phyloP scores from a whole-genome alignment of 208 protist species.

The Giardia muris region DNA sequence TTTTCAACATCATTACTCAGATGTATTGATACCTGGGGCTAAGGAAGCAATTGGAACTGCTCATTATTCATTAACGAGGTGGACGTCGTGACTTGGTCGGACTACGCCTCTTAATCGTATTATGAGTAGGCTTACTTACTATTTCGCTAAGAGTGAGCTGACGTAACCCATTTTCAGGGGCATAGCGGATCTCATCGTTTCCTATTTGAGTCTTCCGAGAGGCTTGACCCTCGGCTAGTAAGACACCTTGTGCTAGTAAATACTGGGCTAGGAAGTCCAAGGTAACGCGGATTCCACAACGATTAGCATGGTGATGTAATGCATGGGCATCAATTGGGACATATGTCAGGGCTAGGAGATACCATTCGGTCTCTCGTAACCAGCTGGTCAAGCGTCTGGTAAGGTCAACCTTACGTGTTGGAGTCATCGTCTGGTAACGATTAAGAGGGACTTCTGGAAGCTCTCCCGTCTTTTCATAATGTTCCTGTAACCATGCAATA shows the following conservation, averaged over 20 bases:
- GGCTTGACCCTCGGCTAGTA: neutral
- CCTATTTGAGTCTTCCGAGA: neutral
- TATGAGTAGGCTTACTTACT: too few relatives aligned
- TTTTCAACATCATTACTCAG: neutral
- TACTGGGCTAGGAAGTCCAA: neutral
- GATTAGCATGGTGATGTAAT: neutral
- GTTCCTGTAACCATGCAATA: neutral
- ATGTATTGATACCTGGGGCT: neutral
- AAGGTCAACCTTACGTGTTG: neutral
- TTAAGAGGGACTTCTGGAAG: neutral
- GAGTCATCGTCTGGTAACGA: neutral
- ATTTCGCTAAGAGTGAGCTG: constrained; percentile 1
- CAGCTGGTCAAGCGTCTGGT: neutral
- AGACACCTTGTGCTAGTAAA: neutral
- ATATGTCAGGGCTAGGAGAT: neutral
- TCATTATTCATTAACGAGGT: too few relatives aligned
- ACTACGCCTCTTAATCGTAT: too few relatives aligned
- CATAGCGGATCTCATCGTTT: neutral
- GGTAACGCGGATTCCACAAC: neutral
- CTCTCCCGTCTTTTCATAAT: neutral
- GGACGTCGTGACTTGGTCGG: too few relatives aligned
- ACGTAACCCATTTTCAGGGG: neutral
- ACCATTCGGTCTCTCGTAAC: neutral
- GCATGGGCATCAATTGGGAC: neutral
- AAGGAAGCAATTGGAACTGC: too few relatives aligned